Base-by-base conservation (phyloP, 495 filamentous ascomycete genomes). In the Hyaloscypha variabilis region DNA sequence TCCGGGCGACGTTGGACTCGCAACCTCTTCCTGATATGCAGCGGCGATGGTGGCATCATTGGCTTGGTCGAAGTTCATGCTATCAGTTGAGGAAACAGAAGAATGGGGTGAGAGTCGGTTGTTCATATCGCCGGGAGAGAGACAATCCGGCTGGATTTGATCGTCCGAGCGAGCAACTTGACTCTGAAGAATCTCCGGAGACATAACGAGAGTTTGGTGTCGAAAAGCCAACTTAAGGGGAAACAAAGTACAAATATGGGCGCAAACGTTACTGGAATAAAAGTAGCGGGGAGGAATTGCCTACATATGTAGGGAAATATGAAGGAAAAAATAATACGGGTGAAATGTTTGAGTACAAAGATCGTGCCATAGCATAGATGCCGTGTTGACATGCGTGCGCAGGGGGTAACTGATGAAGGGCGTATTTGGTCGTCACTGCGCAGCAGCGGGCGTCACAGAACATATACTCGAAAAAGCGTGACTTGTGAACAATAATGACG, bases 371-470 rank as follows among this genome's bases (percentile, higher is more conserved):
- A 29, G 58, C 21, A 50, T 50, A 54, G 19, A 61, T 61, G 39
- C 36, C 39, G 58, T 58, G 34, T 58, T 24, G 17, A 51, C 31
- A 42, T 26, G 49, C 14, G 24, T 23, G 23, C 2, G 55, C 23
- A 58, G 14, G 14, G 24, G 39, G 62, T 62, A 62, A 31, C 58
- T 57, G 58, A 62, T 36, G 53, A 58, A 59, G 65, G 65, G 65
- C 65, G 64, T 66, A n/a, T 11, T 13, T 29, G 51, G 51, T 54
- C 51, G 51, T 54, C 65, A 67, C 51, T 31, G 52, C 19, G 49
- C 65, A 63, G 28, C 23, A 36, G 60, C 58, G 65, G 65, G 65
- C 65, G 65, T 67, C 65, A 67, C 65, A 54, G 34, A 60, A 57
- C 65, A 67, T 63, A 67, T 63, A 53, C 11, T 36, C 8, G 13